Evolutionary conservation across 164 flowering plant genomes (phyloP).

Genomic region (Nymphaea colorata): DNA sequence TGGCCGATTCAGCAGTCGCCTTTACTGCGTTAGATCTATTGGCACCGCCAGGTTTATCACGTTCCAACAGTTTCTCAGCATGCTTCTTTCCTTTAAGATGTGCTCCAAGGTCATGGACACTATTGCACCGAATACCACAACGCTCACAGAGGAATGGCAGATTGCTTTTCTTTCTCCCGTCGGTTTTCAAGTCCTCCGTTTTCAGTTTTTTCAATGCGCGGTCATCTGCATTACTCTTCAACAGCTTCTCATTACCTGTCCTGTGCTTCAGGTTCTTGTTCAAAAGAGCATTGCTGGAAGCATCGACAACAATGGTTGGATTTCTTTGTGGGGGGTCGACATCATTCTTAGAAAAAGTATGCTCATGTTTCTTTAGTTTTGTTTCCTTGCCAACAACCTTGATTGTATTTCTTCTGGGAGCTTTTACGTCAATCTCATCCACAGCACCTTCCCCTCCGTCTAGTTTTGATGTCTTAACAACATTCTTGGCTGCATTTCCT

Average conservation of each 20-base stretch:
- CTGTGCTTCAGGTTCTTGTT: neutral
- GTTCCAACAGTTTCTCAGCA: neutral
- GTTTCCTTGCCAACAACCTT: too few species aligned
- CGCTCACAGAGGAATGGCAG: neutral
- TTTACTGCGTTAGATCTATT: neutral
- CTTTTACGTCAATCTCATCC: too few species aligned
- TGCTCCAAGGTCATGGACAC: neutral
- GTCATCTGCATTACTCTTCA: slow-evolving; percentile 2
- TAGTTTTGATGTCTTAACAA: too few species aligned
- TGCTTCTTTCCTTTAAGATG: slow-evolving; percentile 5
- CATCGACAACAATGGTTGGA: neutral
- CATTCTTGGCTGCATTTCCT: neutral
- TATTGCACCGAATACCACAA: slow-evolving; percentile 1
- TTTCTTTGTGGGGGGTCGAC: too few species aligned
- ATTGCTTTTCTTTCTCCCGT: neutral
- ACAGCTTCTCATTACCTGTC: slow-evolving; percentile 1
- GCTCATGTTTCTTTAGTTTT: too few species aligned
- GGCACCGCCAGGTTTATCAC: neutral
- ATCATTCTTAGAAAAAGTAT: too few species aligned
- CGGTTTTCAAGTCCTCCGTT: neutral
- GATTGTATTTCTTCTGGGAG: too few species aligned
- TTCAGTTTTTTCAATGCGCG: slow-evolving; percentile 1
- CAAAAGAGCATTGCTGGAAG: neutral
- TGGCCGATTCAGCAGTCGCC: neutral
- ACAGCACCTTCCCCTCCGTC: too few species aligned